phyloP scores from a whole-genome alignment of 129 eudicot species.

The Flaveria bidentis region DNA sequence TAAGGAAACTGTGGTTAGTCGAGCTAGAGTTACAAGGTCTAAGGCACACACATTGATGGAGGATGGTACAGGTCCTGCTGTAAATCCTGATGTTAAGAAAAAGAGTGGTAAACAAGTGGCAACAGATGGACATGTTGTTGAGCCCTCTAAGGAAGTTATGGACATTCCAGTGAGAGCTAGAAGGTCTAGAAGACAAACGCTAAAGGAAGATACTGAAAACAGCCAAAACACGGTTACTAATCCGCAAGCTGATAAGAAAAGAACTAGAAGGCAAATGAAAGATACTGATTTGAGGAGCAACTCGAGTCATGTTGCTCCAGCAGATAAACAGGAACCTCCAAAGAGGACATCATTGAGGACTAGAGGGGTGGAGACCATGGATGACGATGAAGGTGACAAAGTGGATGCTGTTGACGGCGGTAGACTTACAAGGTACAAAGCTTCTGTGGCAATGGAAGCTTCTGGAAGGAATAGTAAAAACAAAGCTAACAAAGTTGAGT shows the following conservation, averaged over 20 bases:
- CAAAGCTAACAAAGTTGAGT: slow-evolving; percentile 21
- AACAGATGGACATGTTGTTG: slow-evolving; percentile 25
- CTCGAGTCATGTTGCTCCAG: slow-evolving; percentile 22
- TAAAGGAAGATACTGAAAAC: slow-evolving; percentile 16
- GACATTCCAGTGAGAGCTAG: slow-evolving; percentile 43
- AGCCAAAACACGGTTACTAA: background rate
- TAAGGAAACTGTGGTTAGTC: slow-evolving; percentile 27
- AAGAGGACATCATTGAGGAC: slow-evolving; percentile 22
- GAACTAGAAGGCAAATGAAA: slow-evolving; percentile 36
- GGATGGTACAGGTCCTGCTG: slow-evolving; percentile 7
- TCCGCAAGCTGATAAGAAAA: slow-evolving; percentile 35
- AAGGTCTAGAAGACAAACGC: slow-evolving; percentile 39
- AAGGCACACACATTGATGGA: slow-evolving; percentile 28
- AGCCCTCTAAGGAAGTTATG: slow-evolving; percentile 24
- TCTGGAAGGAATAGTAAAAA: slow-evolving; percentile 24
- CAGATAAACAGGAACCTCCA: slow-evolving; percentile 15
- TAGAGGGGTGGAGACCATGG: background rate
- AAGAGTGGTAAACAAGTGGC: slow-evolving; percentile 30
- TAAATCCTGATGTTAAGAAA: slow-evolving; percentile 29
- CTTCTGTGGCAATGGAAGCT: slow-evolving; percentile 14
- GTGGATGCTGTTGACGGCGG: slow-evolving; percentile 24
- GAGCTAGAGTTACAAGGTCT: slow-evolving; percentile 51
- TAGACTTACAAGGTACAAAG: slow-evolving; percentile 28
- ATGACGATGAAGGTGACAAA: slow-evolving; percentile 27
- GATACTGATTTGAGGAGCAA: slow-evolving; percentile 22